phyloP scores from a whole-genome alignment of 345 rosid species.

The sweet orange (Citrus sinensis) region DVS_A1.0 CM039167.1:836001-836500 shows the following conservation, averaged over 20 bases:
- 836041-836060: background rate
- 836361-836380: background rate
- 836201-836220: background rate
- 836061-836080: background rate
- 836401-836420: background rate
- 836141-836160: background rate
- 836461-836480: background rate
- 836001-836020: background rate
- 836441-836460: background rate
- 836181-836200: background rate
- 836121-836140: background rate
- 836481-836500: background rate
- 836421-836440: background rate
- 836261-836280: background rate
- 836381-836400: background rate
- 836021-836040: constrained; percentile 17
- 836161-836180: background rate
- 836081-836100: background rate
- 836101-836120: background rate
- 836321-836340: background rate
- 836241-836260: background rate
- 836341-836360: no score
- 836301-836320: background rate
- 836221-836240: background rate
- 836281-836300: background rate